These are phyloP conservation scores for Karstenula rhodostoma DNA, from an alignment of 2,329 filamentous ascomycete species.

Conservation along the genomic window DNA sequence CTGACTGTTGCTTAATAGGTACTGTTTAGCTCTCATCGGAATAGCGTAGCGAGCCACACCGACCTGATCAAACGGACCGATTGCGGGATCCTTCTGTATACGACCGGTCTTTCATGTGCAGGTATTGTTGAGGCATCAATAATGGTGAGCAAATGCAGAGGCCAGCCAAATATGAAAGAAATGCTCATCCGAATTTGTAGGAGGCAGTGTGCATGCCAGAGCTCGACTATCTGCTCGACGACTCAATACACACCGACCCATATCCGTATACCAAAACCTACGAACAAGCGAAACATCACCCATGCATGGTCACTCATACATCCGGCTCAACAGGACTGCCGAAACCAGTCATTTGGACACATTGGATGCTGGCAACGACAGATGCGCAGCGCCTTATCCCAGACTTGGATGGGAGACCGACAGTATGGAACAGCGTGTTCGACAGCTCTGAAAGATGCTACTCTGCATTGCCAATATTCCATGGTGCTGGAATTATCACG, in stretches of 20 bases:
- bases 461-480: slow-evolving; percentile 28
- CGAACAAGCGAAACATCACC: slow-evolving; percentile 43
- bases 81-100: slow-evolving; percentile 37
- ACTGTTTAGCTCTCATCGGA: slow-evolving; percentile 37
- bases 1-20: slow-evolving; percentile 24
- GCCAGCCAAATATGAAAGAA: too few species aligned
- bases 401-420: slow-evolving; percentile 27
- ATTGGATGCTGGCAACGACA: slow-evolving; percentile 26
- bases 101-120: slow-evolving; percentile 31
- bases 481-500: slow-evolving; percentile 29
- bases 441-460: slow-evolving; percentile 24
- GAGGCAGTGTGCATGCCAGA: slow-evolving; percentile 36
- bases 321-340: slow-evolving; percentile 50
- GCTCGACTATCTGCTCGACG: slow-evolving; percentile 33
- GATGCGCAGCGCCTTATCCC: slow-evolving; percentile 32
- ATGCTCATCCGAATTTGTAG: background rate
- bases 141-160: slow-evolving; percentile 16
- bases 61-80: slow-evolving; percentile 36
- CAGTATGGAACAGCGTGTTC: slow-evolving; percentile 24
- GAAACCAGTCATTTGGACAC: slow-evolving; percentile 46
- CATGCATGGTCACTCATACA: slow-evolving; percentile 46
- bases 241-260: slow-evolving; percentile 19
- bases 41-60: slow-evolving; percentile 36
- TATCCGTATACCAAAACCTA: slow-evolving; percentile 37
- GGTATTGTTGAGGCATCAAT: slow-evolving; percentile 33